These are phyloP conservation scores for Durotheca rogersii DNA, from an alignment of 495 filamentous ascomycete species.

Conservation along the genomic window DNA sequence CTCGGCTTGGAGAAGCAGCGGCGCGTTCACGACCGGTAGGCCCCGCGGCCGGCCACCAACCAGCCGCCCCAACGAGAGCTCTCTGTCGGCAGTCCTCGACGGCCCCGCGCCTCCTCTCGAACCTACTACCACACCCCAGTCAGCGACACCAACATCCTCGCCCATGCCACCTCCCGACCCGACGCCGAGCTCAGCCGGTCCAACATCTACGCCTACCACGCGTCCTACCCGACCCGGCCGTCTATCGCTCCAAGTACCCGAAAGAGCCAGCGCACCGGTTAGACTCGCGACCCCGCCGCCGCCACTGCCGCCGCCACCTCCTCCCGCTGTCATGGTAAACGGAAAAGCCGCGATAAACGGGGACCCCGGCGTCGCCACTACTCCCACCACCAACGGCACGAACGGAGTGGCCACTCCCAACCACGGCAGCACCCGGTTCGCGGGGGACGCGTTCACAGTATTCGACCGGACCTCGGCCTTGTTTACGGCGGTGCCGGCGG, in stretches of 20 bases:
- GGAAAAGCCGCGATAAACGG: conserved; percentile 47
- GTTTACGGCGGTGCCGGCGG: conserved; percentile 17
- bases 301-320: no score
- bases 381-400: conserved; percentile 6
- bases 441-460: conserved; percentile 23
- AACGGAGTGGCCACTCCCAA: conserved; percentile 17
- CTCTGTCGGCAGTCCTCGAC: conserved; percentile 84
- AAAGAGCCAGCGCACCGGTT: conserved; percentile 69
- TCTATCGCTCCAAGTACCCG: conserved; percentile 79
- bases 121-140: conserved; percentile 11
- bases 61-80: conserved; percentile 67
- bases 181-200: conserved; percentile 18
- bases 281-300: conserved; percentile 78
- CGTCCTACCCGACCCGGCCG: conserved; percentile 48
- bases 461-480: conserved; percentile 30
- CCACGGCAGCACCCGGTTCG: no score
- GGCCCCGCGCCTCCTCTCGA: conserved; percentile 30
- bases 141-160: conserved; percentile 19
- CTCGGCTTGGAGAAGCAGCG: conserved; percentile 84
- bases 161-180: conserved; percentile 17
- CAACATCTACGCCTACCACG: conserved; percentile 27
- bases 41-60: conserved; percentile 82
- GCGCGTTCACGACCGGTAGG: conserved; percentile 67
- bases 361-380: no score
- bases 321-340: conserved; percentile 63